Percentiles rank a stretch among this genome's conserved stretches.
phyloP scores from a whole-genome alignment of 768 basidiomycete species.

The Exidia glandulosa region DNA sequence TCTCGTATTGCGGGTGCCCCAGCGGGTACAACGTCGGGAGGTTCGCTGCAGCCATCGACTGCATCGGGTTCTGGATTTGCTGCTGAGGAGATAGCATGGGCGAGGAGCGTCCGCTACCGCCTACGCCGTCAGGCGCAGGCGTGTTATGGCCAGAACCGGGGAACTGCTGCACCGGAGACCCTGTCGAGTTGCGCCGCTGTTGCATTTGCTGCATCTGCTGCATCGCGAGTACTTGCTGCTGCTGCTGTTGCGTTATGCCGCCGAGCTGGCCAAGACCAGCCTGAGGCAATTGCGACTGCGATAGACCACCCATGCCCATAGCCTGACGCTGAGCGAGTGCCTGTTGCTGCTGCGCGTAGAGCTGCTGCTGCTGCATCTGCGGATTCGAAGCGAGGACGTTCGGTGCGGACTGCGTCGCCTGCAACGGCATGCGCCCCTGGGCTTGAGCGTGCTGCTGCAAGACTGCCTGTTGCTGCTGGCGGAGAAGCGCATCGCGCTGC shows the following conservation, averaged over 20 bases:
- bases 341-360: neutral
- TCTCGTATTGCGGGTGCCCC: neutral
- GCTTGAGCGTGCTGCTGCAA: neutral
- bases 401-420: neutral
- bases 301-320: neutral
- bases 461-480: neutral
- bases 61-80: neutral
- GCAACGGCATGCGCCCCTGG: neutral
- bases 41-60: neutral
- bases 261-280: neutral
- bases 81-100: neutral
- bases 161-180: neutral
- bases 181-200: neutral
- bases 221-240: neutral
- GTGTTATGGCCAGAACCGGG: neutral
- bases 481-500: neutral
- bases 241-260: neutral
- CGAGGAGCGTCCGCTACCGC: too few relatives aligned
- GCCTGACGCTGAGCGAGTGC: neutral
- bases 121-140: too few relatives aligned
- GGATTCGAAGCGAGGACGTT: neutral
- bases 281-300: neutral
- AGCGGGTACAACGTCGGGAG: neutral
- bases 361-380: neutral
- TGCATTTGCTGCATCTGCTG: neutral